A percentile compares a stretch with the other conserved stretches of the same genome.
These are phyloP conservation scores for Xylona heveae DNA, from an alignment of 495 filamentous ascomycete genomes.

Conservation along the genomic window DNA sequence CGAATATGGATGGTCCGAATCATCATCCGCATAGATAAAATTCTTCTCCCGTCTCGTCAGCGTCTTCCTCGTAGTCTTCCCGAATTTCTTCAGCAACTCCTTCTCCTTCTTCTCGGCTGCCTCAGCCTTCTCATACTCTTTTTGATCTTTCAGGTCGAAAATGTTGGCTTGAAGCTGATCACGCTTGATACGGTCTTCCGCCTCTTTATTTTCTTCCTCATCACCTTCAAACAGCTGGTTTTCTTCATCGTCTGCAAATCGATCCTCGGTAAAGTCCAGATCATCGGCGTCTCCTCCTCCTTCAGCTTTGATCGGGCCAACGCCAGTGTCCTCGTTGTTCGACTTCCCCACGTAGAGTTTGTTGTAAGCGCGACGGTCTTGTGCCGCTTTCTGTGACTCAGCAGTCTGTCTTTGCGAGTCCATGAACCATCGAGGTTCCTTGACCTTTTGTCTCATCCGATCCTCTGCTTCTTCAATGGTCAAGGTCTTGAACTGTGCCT, in stretches of 20 bases:
- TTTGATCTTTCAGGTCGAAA: constrained; percentile 67
- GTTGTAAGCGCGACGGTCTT: constrained; percentile 9
- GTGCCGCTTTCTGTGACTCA: constrained; percentile 23
- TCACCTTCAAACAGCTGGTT: constrained; percentile 55
- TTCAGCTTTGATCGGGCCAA: too few relatives aligned
- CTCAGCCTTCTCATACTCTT: constrained; percentile 68
- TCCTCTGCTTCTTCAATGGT: constrained; percentile 73
- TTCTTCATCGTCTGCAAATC: constrained; percentile 80
- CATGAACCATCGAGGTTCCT: constrained; percentile 64
- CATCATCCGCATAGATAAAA: constrained; percentile 57
- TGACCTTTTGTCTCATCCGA: constrained; percentile 49
- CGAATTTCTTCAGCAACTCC: constrained; percentile 40
- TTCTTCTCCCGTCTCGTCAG: constrained; percentile 71
- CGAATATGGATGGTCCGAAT: constrained; percentile 56
- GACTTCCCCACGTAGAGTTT: constrained; percentile 13
- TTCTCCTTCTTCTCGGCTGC: constrained; percentile 43
- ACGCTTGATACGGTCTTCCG: constrained; percentile 63
- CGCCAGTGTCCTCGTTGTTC: constrained; percentile 14
- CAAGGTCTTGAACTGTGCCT: constrained; percentile 60
- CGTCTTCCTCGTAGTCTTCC: constrained; percentile 57
- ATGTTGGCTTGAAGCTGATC: constrained; percentile 76
- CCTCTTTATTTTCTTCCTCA: constrained; percentile 74
- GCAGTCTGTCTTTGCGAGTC: constrained; percentile 25
- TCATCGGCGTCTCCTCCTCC: constrained; percentile 26
- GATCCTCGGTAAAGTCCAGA: constrained; percentile 41